A percentile compares a stretch with the other conserved stretches of the same genome.
Evolutionary conservation across 2,329 filamentous ascomycete species (phyloP).

Genomic region (Phialophora expanda): DNA sequence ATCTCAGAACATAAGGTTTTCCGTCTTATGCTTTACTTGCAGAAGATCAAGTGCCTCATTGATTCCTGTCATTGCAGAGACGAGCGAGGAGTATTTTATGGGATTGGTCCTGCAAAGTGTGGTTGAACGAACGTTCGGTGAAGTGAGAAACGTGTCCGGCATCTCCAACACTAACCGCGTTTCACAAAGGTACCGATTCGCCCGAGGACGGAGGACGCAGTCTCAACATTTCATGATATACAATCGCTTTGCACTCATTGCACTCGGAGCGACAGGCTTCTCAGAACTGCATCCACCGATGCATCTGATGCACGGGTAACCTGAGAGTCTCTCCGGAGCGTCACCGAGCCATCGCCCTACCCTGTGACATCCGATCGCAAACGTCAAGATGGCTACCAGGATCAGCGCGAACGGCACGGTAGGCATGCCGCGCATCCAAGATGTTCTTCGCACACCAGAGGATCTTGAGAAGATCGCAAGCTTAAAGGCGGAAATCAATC

Average conservation of each 20-base stretch:
- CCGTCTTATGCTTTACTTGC: neutral
- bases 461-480: constrained; percentile 94
- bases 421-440: constrained; percentile 77
- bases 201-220: neutral
- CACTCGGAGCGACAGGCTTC: neutral
- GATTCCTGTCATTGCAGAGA: neutral
- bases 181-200: neutral
- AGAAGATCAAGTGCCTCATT: neutral
- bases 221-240: neutral
- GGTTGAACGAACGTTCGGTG: neutral
- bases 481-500: constrained; percentile 88
- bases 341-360: neutral
- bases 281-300: neutral
- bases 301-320: neutral
- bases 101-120: neutral
- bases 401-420: constrained; percentile 62
- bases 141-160: neutral
- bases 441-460: constrained; percentile 92
- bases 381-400: constrained; percentile 44
- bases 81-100: neutral
- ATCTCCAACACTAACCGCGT: neutral
- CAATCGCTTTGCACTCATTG: neutral
- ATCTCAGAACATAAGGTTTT: neutral
- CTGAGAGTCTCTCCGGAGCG: neutral
- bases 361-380: neutral